A percentile compares a stretch with the other conserved stretches of the same genome.
Evolutionary conservation across 805 yeast species (phyloP).

Genomic region (Ogataea ganodermae): DNA sequence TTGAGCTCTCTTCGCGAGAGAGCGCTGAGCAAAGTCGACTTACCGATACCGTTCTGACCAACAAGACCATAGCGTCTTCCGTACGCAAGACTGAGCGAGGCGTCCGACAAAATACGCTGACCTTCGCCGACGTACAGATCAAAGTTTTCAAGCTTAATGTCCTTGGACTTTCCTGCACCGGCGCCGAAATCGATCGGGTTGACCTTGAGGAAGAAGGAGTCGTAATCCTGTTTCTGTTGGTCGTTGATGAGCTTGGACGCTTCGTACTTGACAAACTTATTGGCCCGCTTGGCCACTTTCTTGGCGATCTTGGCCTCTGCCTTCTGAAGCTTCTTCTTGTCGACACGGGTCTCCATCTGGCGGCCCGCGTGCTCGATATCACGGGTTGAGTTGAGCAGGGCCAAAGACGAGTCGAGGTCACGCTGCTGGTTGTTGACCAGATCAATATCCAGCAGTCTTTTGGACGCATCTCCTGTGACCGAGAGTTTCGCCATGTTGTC

Average conservation of each 20-base stretch:
- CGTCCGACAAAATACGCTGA: conserved; percentile 85
- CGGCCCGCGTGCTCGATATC: conserved; percentile 93
- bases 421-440: conserved; percentile 69
- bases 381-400: conserved; percentile 71
- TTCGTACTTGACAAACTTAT: conserved; percentile 83
- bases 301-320: conserved; percentile 98
- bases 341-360: conserved; percentile 90
- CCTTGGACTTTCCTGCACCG: conserved; percentile 96
- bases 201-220: conserved; percentile 90
- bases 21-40: conserved; percentile 89
- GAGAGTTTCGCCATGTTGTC: conserved; percentile 74
- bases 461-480: conserved; percentile 83
- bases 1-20: conserved; percentile 90
- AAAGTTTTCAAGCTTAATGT: conserved; percentile 87
- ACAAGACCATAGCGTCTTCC: conserved; percentile 97
- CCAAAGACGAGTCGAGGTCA: conserved; percentile 74
- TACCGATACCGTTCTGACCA: conserved; percentile 99
- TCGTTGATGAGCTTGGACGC: conserved; percentile 86
- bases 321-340: conserved; percentile 92
- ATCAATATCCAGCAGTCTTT: conserved; percentile 79
- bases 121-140: conserved; percentile 97
- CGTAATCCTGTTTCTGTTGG: conserved; percentile 73
- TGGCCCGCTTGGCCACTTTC: conserved; percentile 86
- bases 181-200: conserved; percentile 91
- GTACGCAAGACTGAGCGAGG: conserved; percentile 81